Conservation (phyloP, 495 filamentous ascomycete genomes). For the Halenospora varia region DNA sequence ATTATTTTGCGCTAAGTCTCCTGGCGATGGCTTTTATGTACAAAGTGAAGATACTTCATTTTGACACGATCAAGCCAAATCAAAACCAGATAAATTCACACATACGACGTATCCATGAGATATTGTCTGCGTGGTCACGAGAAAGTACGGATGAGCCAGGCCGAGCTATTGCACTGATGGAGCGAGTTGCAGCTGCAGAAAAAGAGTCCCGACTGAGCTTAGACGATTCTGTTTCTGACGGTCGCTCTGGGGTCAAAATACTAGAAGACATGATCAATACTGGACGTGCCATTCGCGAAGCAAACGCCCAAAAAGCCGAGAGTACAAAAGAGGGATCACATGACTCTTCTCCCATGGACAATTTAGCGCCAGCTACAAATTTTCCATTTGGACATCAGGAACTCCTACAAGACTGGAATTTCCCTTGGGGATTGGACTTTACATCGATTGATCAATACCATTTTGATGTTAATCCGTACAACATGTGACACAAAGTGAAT, state of each 20-base stretch:
- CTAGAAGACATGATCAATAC: background rate
- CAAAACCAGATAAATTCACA: background rate
- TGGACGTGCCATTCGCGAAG: background rate
- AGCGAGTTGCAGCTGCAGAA: background rate
- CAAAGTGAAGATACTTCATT: background rate
- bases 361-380: no score
- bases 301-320: background rate
- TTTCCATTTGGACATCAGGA: background rate
- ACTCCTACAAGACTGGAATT: background rate
- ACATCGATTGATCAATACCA: background rate
- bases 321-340: no score
- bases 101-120: background rate
- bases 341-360: no score
- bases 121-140: background rate
- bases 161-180: background rate
- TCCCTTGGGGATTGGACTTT: background rate
- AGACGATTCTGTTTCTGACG: no score
- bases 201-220: background rate
- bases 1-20: background rate
- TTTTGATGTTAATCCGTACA: background rate
- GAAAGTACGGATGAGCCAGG: background rate
- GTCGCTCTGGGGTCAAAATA: background rate
- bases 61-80: background rate
- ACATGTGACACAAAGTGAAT: no score
- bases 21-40: background rate